A percentile compares a stretch with the other conserved stretches of the same genome.
Conservation (phyloP, 352 stramenopile genomes). For the Phytophthora nicotianae region DNA sequence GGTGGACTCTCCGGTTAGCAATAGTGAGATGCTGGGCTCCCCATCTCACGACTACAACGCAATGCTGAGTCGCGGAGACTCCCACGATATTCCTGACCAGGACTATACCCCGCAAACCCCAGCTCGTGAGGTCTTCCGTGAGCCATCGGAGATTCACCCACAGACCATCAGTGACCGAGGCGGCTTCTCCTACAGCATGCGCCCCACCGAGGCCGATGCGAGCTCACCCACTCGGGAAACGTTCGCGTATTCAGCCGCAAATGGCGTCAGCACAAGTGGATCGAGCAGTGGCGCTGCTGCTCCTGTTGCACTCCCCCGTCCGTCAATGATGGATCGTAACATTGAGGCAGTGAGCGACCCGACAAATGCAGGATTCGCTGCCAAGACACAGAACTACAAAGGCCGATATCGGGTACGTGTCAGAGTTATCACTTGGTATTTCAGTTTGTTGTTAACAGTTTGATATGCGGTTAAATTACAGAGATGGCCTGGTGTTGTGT, state of each 20-base stretch:
- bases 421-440: background rate
- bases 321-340: constrained; percentile 35
- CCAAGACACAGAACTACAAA: constrained; percentile 37
- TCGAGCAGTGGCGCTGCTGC: constrained; percentile 11
- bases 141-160: constrained; percentile 15
- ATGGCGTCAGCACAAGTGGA: constrained; percentile 13
- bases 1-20: constrained; percentile 12
- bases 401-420: constrained; percentile 34
- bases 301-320: constrained; percentile 20
- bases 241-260: constrained; percentile 32
- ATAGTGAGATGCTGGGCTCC: constrained; percentile 23
- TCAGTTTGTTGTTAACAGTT: constrained; percentile 2
- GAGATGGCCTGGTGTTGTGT: constrained; percentile 52
- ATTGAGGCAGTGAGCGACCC: constrained; percentile 36
- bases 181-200: constrained; percentile 25
- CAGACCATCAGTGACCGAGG: constrained; percentile 32
- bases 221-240: constrained; percentile 18
- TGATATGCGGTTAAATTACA: constrained; percentile 13
- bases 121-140: constrained; percentile 35
- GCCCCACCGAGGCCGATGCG: constrained; percentile 18
- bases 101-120: constrained; percentile 19
- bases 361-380: constrained; percentile 9
- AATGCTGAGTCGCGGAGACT: constrained; percentile 26
- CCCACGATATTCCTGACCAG: constrained; percentile 27
- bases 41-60: constrained; percentile 25